Base-by-base conservation (phyloP, 352 stramenopile genomes). In the Globisporangium barbulae region DNA sequence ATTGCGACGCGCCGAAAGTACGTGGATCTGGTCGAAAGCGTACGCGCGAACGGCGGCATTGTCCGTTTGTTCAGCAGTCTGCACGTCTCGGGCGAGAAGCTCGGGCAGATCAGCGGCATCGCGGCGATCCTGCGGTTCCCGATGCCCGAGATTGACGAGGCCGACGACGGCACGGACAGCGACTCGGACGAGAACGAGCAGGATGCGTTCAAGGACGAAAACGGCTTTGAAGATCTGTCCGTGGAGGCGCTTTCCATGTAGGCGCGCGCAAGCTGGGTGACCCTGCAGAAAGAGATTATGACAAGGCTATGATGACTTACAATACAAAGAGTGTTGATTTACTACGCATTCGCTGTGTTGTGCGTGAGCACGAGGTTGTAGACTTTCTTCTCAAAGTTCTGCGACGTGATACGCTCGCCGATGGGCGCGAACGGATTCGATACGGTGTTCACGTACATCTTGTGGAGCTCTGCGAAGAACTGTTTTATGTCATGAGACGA, bases 41-140 rank as follows among this genome's bases (percentile, higher is more conserved):
- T 98, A 21, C 83, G 91, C 17, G 90, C 90, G 8, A 91, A 91
- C 63, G 96, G 96, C 53, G 97, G 95, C 37, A 81, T 85, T 10
- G 94, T 98, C 19, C 96, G 89, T 52, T 74, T 98, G 37, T 98
- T 99, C 73, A 98, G 89, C 69, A 95, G 83, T 50, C 79, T 99
- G 76, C 97, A 99, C 71, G 81, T 97, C 12, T 98, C 93, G 5
- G 96, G 96, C 53, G 89, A 98, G 68, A 97, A 98, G 72, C 83
- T 99, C 21, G 79, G 90, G 35, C 93, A 98, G 73, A 85, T 99
- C 17, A 98, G 87, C 39, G 97, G 97, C 49, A 81, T 99, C 31
- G 97, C 97, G 35, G 97, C 97, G 39, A 98, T 99, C 56, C 71
- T 99, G 48, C 81, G 97, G 33, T 99, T 98, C 79, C 97, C 96